A percentile compares a stretch with the other conserved stretches of the same genome.
Conservation (phyloP, 768 basidiomycete species). For the Macrolepiota dolichaula region DNA sequence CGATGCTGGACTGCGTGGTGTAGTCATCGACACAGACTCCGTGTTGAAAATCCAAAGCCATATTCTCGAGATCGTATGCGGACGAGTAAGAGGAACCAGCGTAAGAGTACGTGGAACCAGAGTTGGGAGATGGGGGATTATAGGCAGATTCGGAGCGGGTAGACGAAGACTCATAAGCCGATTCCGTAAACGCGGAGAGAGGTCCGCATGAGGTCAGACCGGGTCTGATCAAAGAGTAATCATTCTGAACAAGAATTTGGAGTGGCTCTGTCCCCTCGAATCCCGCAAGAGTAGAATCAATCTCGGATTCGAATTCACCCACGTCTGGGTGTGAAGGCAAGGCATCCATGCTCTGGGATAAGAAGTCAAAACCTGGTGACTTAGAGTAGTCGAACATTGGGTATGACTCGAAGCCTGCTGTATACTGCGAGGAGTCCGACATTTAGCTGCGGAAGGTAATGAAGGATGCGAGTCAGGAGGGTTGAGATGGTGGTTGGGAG, state of each 20-base stretch:
- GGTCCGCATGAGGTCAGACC: conserved; percentile 64
- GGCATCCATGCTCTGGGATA: conserved; percentile 56
- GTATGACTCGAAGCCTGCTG: conserved; percentile 30
- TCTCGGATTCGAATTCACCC: conserved; percentile 66
- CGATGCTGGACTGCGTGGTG: conserved; percentile 32
- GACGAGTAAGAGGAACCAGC: conserved; percentile 40
- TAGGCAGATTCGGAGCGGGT: conserved; percentile 68
- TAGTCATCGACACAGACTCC: conserved; percentile 61
- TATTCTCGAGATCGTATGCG: conserved; percentile 49
- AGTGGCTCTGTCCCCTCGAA: conserved; percentile 60
- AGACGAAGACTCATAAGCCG: conserved; percentile 67
- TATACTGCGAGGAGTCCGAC: conserved; percentile 28
- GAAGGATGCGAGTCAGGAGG: conserved; percentile 19
- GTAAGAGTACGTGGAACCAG: conserved; percentile 27
- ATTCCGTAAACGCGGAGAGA: conserved; percentile 75
- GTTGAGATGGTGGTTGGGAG: conserved; percentile 29
- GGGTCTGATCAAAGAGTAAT: conserved; percentile 61
- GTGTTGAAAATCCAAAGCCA: conserved; percentile 71
- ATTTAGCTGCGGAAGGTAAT: conserved; percentile 28
- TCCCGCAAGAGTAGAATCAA: conserved; percentile 67
- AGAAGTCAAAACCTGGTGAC: conserved; percentile 58
- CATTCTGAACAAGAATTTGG: conserved; percentile 25
- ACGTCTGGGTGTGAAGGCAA: conserved; percentile 76
- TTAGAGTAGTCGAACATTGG: conserved; percentile 31
- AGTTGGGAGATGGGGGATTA: conserved; percentile 56